Evolutionary conservation across 2,329 filamentous ascomycete species (phyloP).

Genomic region (Sporothrix inflata): DNA sequence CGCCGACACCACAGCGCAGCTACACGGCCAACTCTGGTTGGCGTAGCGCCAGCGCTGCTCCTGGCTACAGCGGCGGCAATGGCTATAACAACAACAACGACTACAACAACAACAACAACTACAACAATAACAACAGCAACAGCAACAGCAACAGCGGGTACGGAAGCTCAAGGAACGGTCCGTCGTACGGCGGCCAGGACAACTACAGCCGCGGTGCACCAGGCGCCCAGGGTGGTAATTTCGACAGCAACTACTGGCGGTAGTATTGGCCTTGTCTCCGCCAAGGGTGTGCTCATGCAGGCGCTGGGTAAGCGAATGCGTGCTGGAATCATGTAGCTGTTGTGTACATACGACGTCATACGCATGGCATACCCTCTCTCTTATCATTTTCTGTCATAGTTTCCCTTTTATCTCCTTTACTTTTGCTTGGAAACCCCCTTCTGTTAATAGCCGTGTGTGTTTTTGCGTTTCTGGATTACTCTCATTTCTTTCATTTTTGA

Average conservation of each 20-base stretch:
- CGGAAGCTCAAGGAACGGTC: constrained; percentile 6
- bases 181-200: constrained; percentile 8
- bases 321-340: constrained; percentile 25
- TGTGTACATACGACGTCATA: background rate
- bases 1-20: constrained; percentile 30
- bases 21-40: constrained; percentile 27
- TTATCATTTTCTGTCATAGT: background rate
- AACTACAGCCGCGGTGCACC: background rate
- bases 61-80: background rate
- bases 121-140: background rate
- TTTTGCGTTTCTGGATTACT: background rate
- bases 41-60: background rate
- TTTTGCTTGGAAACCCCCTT: background rate
- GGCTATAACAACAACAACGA: background rate
- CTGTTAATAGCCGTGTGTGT: constrained; percentile 1
- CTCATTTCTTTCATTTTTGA: background rate
- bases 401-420: background rate
- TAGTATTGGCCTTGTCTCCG: background rate
- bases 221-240: background rate
- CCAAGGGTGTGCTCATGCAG: background rate
- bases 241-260: constrained; percentile 29
- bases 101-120: background rate
- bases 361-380: constrained; percentile 10
- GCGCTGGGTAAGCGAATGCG: background rate
- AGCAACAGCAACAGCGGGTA: background rate